phyloP scores from a whole-genome alignment of 2,329 filamentous ascomycete genomes.

The Epichloe uncinata region DNA sequence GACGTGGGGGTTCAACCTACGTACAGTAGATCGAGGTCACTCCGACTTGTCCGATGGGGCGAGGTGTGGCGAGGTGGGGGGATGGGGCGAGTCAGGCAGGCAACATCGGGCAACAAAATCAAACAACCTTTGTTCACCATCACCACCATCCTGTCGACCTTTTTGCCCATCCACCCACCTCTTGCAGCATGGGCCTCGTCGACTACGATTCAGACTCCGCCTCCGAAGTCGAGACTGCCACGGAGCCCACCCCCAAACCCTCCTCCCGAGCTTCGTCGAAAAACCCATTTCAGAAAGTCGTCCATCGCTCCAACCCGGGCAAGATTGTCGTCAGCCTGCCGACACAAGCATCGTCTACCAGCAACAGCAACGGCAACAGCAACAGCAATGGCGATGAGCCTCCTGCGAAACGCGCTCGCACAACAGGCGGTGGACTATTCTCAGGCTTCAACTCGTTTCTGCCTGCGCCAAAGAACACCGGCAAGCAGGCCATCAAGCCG shows the following conservation, averaged over 20 bases:
- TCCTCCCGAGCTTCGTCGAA: slow-evolving; percentile 24
- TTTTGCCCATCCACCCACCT: background rate
- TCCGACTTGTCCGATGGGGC: too few species aligned
- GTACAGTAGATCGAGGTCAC: too few species aligned
- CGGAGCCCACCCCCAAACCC: slow-evolving; percentile 18
- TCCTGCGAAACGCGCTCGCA: slow-evolving; percentile 58
- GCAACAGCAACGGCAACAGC: slow-evolving; percentile 22
- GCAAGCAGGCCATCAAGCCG: slow-evolving; percentile 15
- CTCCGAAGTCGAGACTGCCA: slow-evolving; percentile 31
- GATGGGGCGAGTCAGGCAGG: too few species aligned
- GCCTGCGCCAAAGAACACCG: slow-evolving; percentile 62
- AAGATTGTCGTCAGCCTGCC: slow-evolving; percentile 86
- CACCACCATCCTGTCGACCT: background rate
- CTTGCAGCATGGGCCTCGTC: slow-evolving; percentile 58
- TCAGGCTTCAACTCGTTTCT: slow-evolving; percentile 77
- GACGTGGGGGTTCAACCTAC: too few species aligned
- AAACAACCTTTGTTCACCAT: background rate
- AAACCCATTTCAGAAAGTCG: slow-evolving; percentile 65
- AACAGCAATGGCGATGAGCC: slow-evolving; percentile 22
- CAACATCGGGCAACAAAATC: background rate
- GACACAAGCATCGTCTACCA: too few species aligned
- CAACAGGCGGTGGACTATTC: slow-evolving; percentile 46
- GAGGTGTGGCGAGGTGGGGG: too few species aligned
- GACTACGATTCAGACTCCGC: slow-evolving; percentile 54
- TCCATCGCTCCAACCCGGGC: slow-evolving; percentile 67